Base-by-base conservation (phyloP, 2,329 filamentous ascomycete species). In the Lachnellula subtilissima region DNA sequence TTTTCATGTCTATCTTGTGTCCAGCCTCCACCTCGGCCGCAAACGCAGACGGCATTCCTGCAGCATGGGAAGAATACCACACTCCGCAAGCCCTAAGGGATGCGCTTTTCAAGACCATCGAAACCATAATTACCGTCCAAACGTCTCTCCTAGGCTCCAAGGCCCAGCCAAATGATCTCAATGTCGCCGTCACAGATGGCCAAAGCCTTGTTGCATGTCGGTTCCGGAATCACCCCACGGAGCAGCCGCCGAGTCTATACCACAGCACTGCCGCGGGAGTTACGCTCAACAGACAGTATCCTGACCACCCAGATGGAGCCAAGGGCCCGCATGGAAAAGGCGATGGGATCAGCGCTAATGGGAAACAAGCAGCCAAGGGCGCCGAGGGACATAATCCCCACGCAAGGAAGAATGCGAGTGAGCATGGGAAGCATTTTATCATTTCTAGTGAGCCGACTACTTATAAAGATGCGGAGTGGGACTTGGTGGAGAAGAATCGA, bases 401-500 rank as follows among this genome's bases (percentile, higher is more conserved):
- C 42, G 58, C 72, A 1, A 69, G 67, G 47, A 71, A 69, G 1
- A 68, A 70, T 17, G 68, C 68, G 3, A 70, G 73, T 52, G 72
- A 75, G 25, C 74, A 76, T 64, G 79, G 78, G 2, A 73, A 71
- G 45, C 79, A 82, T 67, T 73, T 79, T 37, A 81, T 81, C 60
- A 71, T 81, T 37, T 77, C 78, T 12, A 78, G 74, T 60, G 79
- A 82, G 68, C 79, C 79, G 12, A 78, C 74, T 25, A 82, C 79
- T 8, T 81, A 77, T 60, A 75, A 78, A 61, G 71, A 75, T 49
- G 69, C 70, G 19, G 78, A 82, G 52, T 82, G 79, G 79, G 67
- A 74, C 55, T 61, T 82, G 56, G 77, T 81, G 58, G 71, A 70
- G 32, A 74, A 71, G 62, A 81, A 82, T 61, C 36, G 37, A 11